Base-by-base conservation (phyloP, 192 early-diverging fungal species). In the Helicostylum pulchrum region DNA sequence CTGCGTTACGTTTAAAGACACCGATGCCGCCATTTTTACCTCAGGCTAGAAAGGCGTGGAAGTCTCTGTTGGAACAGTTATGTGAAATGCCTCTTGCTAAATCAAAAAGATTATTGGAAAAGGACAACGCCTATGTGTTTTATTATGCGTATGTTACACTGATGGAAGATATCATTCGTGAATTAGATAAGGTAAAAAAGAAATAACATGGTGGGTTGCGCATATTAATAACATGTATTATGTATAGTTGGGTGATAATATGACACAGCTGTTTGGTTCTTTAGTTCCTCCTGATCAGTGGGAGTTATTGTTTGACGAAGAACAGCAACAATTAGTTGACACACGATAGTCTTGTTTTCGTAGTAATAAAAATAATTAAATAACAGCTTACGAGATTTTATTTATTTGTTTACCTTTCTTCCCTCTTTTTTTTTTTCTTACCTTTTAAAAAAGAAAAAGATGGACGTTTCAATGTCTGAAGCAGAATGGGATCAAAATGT, bases 1-100 rank as follows among this genome's bases (percentile, higher is more conserved):
- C 89, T 15, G 91, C 92, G n/a, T 64, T 92, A 34, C 76, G 85
- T 0, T 80, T 94, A 50, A 92, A 92, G 61, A 86, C 88, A n/a
- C 92, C 92, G 17, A 69, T 94, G 68, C 92, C 92, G 2, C 85
- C 89, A 0, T 86, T 84, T 64, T 76, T 92, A 31, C 92, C 92
- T 7, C 89, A 90, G 0, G 84, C 89, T 5, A 75, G 79, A 43
- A 78, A 81, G 19, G 87, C 88, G 9, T 83, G 90, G 61, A 58
- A 78, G 17, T 53, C 73, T 7, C 70, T 92, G 19, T 76, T 90
- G 15, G 70, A 74, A 26, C 83, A 83, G 7, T 80, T 94, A 61
- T 73, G 86, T 10, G 73, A 80, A 10, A 56, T 83, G 43, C 84
- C 83, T 23, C 76, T 78, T 0, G 78, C 83, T 21, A 71, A 76